phyloP scores from a whole-genome alignment of 495 filamentous ascomycete species.

The Penicillium salamii region DNA sequence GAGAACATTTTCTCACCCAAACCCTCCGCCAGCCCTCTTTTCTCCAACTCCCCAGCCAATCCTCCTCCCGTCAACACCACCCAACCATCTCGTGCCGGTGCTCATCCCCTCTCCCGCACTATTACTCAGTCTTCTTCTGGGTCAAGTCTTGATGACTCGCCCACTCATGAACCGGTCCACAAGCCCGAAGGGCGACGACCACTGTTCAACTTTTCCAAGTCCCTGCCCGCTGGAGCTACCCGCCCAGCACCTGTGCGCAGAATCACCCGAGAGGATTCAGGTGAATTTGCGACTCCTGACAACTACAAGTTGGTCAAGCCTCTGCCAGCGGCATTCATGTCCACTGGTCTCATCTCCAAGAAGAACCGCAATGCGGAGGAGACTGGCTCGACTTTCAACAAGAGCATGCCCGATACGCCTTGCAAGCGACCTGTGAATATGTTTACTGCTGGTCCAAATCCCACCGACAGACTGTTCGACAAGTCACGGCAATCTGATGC shows the following conservation, averaged over 20 bases:
- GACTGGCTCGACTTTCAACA: constrained; percentile 24
- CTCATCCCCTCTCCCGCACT: constrained; percentile 82
- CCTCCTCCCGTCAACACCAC: constrained; percentile 20
- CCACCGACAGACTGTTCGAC: constrained; percentile 52
- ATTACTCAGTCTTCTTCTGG: constrained; percentile 80
- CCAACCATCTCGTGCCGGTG: constrained; percentile 38
- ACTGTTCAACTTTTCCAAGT: constrained; percentile 73
- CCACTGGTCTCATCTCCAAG: constrained; percentile 92
- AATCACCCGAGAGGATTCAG: constrained; percentile 41
- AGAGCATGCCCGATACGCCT: constrained; percentile 83
- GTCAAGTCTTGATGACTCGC: constrained; percentile 77
- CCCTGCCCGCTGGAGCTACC: constrained; percentile 67
- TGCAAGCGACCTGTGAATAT: constrained; percentile 77
- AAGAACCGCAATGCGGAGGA: constrained; percentile 61
- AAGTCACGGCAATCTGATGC: constrained; percentile 62
- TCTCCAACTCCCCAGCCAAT: constrained; percentile 21
- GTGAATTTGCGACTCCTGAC: constrained; percentile 73
- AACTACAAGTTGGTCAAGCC: constrained; percentile 83
- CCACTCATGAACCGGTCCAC: constrained; percentile 60
- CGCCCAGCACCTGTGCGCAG: constrained; percentile 43
- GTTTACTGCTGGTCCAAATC: constrained; percentile 59
- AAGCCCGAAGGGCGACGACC: constrained; percentile 49
- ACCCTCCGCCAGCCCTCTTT: constrained; percentile 32
- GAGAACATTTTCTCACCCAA: constrained; percentile 61
- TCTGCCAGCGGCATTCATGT: constrained; percentile 83